Conservation (phyloP, 805 yeast species). For the Suhomyces sp. region DNA sequence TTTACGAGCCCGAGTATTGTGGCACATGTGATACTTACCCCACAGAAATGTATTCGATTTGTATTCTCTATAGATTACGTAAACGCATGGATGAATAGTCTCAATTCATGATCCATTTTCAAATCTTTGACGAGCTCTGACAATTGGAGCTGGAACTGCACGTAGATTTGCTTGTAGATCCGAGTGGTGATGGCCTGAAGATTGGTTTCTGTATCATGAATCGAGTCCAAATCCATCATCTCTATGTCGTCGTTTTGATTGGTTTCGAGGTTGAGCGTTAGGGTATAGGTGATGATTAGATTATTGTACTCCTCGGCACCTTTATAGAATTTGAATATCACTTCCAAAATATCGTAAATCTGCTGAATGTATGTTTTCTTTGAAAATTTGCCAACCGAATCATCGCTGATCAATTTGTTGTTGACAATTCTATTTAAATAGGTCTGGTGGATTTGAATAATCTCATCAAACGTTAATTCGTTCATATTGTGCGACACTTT, state of each 20-base stretch:
- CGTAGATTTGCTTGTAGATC: constrained; percentile 38
- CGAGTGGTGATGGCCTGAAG: constrained; percentile 39
- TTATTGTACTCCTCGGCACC: constrained; percentile 34
- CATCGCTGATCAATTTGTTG: constrained; percentile 31
- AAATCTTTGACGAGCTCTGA: constrained; percentile 50
- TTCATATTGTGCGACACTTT: constrained; percentile 15
- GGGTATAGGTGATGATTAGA: constrained; percentile 26
- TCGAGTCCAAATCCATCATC: constrained; percentile 18
- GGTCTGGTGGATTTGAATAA: constrained; percentile 35
- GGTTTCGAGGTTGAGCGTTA: constrained; percentile 26
- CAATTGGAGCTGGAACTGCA: constrained; percentile 42
- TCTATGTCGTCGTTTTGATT: constrained; percentile 27
- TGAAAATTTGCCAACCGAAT: constrained; percentile 27
- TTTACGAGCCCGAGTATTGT: not conserved
- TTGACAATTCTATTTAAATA: constrained; percentile 23
- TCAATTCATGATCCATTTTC: constrained; percentile 49
- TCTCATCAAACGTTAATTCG: constrained; percentile 49
- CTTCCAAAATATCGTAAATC: constrained; percentile 31
- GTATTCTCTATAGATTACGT: not conserved
- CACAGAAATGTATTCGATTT: not conserved
- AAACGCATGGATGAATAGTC: constrained; percentile 19
- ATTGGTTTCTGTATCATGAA: constrained; percentile 15
- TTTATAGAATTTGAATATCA: constrained; percentile 30
- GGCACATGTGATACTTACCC: not conserved
- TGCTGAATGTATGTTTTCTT: constrained; percentile 30